These are phyloP conservation scores for Botryotinia calthae DNA, from an alignment of 2,329 filamentous ascomycete genomes.

Conservation along the genomic window DNA sequence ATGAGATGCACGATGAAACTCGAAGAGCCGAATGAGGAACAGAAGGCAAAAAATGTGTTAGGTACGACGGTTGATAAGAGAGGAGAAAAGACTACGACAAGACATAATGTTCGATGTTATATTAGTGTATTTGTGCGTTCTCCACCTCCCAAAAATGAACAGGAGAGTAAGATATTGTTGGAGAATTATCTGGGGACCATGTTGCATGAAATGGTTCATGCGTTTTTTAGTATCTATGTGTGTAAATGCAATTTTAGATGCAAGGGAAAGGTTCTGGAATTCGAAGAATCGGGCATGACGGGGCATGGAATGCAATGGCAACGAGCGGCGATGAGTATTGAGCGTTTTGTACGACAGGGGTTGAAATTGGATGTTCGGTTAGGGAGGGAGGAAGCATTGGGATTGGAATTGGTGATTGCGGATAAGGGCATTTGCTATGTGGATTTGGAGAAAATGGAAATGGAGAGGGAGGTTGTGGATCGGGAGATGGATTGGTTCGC, in stretches of 20 bases:
- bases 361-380: slow-evolving; percentile 11
- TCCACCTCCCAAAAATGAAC: background rate
- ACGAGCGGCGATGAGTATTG: slow-evolving; percentile 5
- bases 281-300: slow-evolving; percentile 10
- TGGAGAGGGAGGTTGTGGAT: background rate
- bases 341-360: background rate
- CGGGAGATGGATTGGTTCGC: slow-evolving; percentile 21
- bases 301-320: slow-evolving; percentile 9
- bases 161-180: background rate
- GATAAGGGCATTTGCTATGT: slow-evolving; percentile 15
- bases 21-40: slow-evolving; percentile 1
- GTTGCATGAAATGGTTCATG: slow-evolving; percentile 20
- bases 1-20: slow-evolving; percentile 10
- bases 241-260: slow-evolving; percentile 8
- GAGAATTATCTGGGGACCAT: slow-evolving; percentile 15
- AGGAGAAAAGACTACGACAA: background rate
- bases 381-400: slow-evolving; percentile 15
- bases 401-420: slow-evolving; percentile 1
- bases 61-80: slow-evolving; percentile 16
- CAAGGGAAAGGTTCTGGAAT: background rate
- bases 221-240: slow-evolving; percentile 20
- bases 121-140: background rate
- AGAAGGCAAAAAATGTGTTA: background rate
- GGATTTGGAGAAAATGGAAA: slow-evolving; percentile 4
- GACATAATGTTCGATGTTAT: slow-evolving; percentile 3